phyloP scores from a whole-genome alignment of 2,329 filamentous ascomycete species.

The Cordyceps cateniannulata region DNA sequence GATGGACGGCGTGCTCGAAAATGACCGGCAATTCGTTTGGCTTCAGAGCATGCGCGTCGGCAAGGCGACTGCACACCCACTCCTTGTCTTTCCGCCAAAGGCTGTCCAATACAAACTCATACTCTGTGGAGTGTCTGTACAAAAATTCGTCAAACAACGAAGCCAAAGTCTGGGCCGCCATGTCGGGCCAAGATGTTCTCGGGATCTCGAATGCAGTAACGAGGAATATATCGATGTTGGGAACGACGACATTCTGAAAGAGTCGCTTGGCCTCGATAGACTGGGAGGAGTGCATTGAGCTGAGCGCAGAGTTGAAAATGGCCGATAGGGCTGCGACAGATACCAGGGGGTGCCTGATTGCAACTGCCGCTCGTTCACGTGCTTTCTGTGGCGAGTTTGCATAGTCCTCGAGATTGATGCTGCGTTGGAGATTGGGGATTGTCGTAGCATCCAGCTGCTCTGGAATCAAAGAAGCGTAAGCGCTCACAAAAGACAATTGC shows the following conservation, averaged over 20 bases:
- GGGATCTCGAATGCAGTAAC: conserved; percentile 72
- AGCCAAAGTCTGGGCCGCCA: conserved; percentile 69
- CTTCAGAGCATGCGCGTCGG: conserved; percentile 74
- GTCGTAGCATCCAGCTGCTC: conserved; percentile 76
- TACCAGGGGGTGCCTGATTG: conserved; percentile 78
- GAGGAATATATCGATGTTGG: conserved; percentile 72
- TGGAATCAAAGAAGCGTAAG: conserved; percentile 70
- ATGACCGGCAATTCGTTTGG: conserved; percentile 41
- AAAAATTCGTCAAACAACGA: conserved; percentile 80
- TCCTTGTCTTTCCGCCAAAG: conserved; percentile 85
- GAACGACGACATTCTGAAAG: conserved; percentile 61
- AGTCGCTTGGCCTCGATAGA: conserved; percentile 57
- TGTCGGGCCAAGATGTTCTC: conserved; percentile 63
- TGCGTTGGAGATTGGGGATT: conserved; percentile 73
- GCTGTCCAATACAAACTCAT: conserved; percentile 84
- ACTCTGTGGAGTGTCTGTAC: conserved; percentile 67
- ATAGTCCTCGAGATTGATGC: conserved; percentile 61
- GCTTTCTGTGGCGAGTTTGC: conserved; percentile 42
- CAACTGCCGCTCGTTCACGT: conserved; percentile 48
- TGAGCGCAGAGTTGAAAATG: conserved; percentile 59
- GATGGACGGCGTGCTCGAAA: conserved; percentile 63
- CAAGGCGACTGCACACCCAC: conserved; percentile 77
- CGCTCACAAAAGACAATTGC: conserved; percentile 87
- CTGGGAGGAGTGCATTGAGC: conserved; percentile 54
- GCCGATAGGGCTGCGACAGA: conserved; percentile 76